Conservation (phyloP, 192 early-diverging fungal species). For the Umbelopsis isabellina region DNA sequence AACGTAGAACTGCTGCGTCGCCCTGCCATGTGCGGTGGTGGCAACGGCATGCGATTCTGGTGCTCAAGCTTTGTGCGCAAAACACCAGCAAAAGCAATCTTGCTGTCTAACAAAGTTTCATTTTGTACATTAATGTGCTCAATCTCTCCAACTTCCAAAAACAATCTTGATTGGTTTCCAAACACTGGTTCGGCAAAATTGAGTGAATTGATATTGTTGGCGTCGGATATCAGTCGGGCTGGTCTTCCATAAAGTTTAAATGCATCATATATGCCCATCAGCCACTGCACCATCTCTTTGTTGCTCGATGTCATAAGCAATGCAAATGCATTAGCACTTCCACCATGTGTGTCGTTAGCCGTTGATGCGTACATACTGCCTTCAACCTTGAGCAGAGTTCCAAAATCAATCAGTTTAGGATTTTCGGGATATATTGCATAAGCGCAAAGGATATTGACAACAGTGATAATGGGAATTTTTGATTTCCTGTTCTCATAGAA, state of each 20-base stretch:
- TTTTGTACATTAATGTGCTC: conserved; percentile 22
- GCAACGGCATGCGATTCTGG: conserved; percentile 8
- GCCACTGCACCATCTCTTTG: conserved; percentile 45
- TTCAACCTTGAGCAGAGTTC: conserved; percentile 44
- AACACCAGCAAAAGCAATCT: conserved; percentile 21
- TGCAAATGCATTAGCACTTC: conserved; percentile 21
- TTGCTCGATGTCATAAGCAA: conserved; percentile 34
- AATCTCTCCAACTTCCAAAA: conserved; percentile 34
- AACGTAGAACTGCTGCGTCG: conserved; percentile 31
- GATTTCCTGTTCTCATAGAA: conserved; percentile 57
- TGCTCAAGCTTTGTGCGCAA: conserved; percentile 20
- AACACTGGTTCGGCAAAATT: conserved; percentile 33
- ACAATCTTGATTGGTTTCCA: conserved; percentile 27
- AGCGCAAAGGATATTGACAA: conserved; percentile 57
- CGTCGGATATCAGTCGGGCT: conserved; percentile 35
- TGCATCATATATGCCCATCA: conserved; percentile 44
- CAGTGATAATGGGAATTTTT: conserved; percentile 50
- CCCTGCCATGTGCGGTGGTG: background rate
- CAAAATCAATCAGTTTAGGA: conserved; percentile 43
- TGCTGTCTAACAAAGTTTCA: conserved; percentile 22
- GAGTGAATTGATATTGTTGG: conserved; percentile 24
- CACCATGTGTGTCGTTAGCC: conserved; percentile 10
- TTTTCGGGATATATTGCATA: conserved; percentile 60
- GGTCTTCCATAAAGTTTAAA: conserved; percentile 54
- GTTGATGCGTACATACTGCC: conserved; percentile 35